These are phyloP conservation scores for Akanthomyces uredinophilus DNA, from an alignment of 2,329 filamentous ascomycete species.

Conservation along the genomic window DNA sequence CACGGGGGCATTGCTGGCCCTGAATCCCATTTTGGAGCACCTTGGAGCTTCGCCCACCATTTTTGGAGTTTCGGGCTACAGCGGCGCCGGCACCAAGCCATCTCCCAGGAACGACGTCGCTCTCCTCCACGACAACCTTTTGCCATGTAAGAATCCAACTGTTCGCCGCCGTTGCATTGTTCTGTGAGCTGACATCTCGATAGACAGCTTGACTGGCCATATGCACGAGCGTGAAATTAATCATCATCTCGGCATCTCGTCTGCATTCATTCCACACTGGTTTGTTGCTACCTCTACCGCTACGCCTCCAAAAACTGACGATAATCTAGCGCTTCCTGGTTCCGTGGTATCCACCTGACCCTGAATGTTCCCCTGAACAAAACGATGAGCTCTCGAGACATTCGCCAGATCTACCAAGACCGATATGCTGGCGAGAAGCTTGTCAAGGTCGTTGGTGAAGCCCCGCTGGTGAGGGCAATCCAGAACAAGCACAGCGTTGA, in stretches of 20 bases:
- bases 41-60: conserved; percentile 74
- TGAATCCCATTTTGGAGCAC: conserved; percentile 72
- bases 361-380: conserved; percentile 85
- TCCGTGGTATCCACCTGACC: conserved; percentile 89
- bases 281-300: conserved; percentile 31
- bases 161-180: background rate
- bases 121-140: conserved; percentile 77
- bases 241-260: conserved; percentile 64
- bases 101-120: conserved; percentile 89
- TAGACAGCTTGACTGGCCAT: conserved; percentile 61
- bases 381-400: conserved; percentile 83
- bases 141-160: conserved; percentile 51
- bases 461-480: conserved; percentile 80
- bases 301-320: background rate
- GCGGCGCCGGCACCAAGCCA: conserved; percentile 90
- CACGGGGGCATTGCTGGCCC: conserved; percentile 84
- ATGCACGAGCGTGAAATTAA: conserved; percentile 93
- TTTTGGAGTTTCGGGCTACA: conserved; percentile 92
- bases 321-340: conserved; percentile 65
- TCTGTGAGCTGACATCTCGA: background rate
- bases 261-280: conserved; percentile 80
- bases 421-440: conserved; percentile 94
- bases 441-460: conserved; percentile 85
- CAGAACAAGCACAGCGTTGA: conserved; percentile 82
- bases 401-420: conserved; percentile 92